phyloP scores from a whole-genome alignment of 177 flowering plant genomes.

The Vitis hybrid region DNA sequence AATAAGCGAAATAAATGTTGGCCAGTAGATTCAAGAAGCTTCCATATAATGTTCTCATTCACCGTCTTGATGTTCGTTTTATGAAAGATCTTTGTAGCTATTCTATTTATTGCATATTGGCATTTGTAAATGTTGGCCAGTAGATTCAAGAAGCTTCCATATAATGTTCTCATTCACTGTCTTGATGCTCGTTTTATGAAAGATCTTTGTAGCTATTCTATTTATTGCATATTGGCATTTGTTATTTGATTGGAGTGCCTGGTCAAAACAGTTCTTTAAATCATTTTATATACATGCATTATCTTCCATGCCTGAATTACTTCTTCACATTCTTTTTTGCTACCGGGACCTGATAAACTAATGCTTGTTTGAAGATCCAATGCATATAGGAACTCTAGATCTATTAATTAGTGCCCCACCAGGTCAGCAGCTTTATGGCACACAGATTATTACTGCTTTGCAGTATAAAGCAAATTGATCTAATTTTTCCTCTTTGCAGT shows the following conservation, averaged over 20 bases:
- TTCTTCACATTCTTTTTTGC: neutral
- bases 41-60: neutral
- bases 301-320: neutral
- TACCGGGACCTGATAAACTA: neutral
- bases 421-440: neutral
- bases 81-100: neutral
- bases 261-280: neutral
- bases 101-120: neutral
- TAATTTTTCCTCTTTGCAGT: conserved; percentile 44
- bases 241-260: neutral
- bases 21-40: no score
- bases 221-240: neutral
- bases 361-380: neutral
- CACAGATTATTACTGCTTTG: neutral
- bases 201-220: neutral
- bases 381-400: neutral
- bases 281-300: neutral
- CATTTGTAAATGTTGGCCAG: no score
- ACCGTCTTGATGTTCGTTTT: neutral
- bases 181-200: neutral
- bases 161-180: neutral
- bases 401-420: neutral
- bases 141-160: no score
- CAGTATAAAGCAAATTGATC: neutral
- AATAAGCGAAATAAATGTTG: no score